These are phyloP conservation scores for Didymosphaeria variabile DNA, from an alignment of 2,329 filamentous ascomycete species.

Conservation along the genomic window DNA sequence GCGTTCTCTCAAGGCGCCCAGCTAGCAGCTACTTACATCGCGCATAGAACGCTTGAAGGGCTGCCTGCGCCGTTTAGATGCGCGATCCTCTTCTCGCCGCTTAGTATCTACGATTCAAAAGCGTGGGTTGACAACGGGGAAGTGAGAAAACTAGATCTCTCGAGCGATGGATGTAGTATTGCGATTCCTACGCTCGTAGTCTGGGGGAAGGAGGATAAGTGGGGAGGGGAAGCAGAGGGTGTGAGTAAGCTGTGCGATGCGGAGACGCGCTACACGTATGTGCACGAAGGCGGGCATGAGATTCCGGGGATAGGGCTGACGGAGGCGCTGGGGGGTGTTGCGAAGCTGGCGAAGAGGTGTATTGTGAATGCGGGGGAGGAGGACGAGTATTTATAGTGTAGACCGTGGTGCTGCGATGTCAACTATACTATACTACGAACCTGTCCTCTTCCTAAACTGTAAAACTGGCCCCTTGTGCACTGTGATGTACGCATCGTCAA, in stretches of 20 bases:
- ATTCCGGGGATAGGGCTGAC: background rate
- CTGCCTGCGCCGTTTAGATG: background rate
- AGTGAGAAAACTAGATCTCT: background rate
- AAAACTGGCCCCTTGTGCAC: constrained; percentile 37
- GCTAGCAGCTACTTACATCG: background rate
- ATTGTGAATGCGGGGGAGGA: background rate
- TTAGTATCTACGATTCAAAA: background rate
- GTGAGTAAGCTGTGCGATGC: background rate
- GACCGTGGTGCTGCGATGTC: too few relatives aligned
- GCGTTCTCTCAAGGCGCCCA: background rate
- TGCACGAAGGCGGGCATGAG: background rate
- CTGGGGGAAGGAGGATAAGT: background rate
- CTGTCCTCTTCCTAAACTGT: constrained; percentile 20
- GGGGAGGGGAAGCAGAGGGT: background rate
- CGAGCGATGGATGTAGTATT: background rate
- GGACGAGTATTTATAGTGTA: too few relatives aligned
- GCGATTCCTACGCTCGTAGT: background rate
- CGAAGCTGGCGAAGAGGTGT: background rate
- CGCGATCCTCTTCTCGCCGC: background rate
- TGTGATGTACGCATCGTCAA: constrained; percentile 23
- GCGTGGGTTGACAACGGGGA: background rate
- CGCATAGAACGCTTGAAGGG: background rate
- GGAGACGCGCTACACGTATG: background rate
- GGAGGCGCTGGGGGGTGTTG: background rate
- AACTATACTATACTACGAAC: too few relatives aligned